phyloP scores from a whole-genome alignment of 768 basidiomycete genomes.

The Guyanaporus albipodus region DNA sequence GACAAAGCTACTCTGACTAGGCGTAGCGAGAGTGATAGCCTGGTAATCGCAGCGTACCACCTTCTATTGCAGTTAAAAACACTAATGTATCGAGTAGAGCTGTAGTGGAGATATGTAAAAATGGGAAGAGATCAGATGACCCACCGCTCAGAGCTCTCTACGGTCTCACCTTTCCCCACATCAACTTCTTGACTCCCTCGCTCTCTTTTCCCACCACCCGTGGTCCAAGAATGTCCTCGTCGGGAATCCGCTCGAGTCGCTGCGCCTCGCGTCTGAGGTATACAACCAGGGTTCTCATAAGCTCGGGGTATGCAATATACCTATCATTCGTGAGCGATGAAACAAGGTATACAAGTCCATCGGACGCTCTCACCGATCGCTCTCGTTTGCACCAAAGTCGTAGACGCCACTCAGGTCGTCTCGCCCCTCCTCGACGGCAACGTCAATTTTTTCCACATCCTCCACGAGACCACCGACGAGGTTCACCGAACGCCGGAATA shows the following conservation, averaged over 20 bases:
- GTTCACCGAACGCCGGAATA: constrained; percentile 63
- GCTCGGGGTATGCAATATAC: constrained; percentile 70
- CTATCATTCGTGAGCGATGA: constrained; percentile 35
- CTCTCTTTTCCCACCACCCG: constrained; percentile 31
- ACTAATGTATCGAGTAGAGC: constrained; percentile 1
- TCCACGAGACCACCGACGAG: constrained; percentile 65
- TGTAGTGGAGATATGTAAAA: background rate
- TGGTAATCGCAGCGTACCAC: too few species aligned
- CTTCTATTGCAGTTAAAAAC: background rate
- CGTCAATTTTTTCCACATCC: constrained; percentile 52
- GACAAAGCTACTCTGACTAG: too few species aligned
- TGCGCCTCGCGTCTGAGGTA: constrained; percentile 72
- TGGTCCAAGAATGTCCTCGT: constrained; percentile 36
- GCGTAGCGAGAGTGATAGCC: too few species aligned
- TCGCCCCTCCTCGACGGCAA: constrained; percentile 53
- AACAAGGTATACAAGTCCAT: background rate
- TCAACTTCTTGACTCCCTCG: constrained; percentile 28
- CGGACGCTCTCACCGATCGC: constrained; percentile 23
- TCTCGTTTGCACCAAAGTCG: constrained; percentile 58
- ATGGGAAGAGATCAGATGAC: background rate
- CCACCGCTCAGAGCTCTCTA: constrained; percentile 6
- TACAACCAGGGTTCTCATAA: constrained; percentile 64
- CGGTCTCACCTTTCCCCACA: constrained; percentile 26
- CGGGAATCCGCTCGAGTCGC: constrained; percentile 56
- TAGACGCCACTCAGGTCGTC: constrained; percentile 73